Evolutionary conservation across 768 basidiomycete species (phyloP).

Genomic region (Russula foetens): DNA sequence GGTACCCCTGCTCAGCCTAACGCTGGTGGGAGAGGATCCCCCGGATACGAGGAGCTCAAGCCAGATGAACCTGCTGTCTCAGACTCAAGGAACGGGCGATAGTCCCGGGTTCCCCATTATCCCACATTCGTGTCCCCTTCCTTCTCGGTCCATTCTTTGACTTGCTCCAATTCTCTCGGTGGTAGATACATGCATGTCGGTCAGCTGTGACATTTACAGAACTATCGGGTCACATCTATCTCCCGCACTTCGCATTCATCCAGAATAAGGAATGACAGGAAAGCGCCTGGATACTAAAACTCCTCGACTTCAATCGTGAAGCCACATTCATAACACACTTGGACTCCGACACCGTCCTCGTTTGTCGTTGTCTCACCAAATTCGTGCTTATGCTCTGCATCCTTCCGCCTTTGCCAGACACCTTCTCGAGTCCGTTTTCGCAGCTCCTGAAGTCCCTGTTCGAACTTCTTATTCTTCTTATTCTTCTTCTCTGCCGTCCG

Average conservation of each 20-base stretch:
- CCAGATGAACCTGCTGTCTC: constrained; percentile 17
- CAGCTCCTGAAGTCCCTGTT: constrained; percentile 78
- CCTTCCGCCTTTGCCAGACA: constrained; percentile 80
- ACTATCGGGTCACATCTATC: background rate
- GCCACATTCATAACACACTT: constrained; percentile 84
- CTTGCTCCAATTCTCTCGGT: background rate
- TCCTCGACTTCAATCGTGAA: constrained; percentile 88
- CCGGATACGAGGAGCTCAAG: constrained; percentile 6
- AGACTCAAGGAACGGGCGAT: constrained; percentile 19
- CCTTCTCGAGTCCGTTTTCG: constrained; percentile 81
- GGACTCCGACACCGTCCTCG: constrained; percentile 47
- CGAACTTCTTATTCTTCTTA: constrained; percentile 92
- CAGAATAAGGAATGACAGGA: background rate
- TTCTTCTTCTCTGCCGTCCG: constrained; percentile 77
- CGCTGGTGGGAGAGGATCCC: constrained; percentile 3
- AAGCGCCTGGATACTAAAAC: constrained; percentile 34
- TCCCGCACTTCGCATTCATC: background rate
- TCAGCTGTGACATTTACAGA: constrained; percentile 1
- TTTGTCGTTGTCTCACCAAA: constrained; percentile 56
- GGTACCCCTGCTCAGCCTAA: background rate
- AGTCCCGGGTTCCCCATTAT: background rate
- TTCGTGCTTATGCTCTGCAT: constrained; percentile 81
- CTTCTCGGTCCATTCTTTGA: background rate
- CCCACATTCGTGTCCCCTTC: background rate
- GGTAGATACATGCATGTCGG: background rate